phyloP scores from a whole-genome alignment of 1,139 yeast species.

The Magnusiomyces ingens region DNA sequence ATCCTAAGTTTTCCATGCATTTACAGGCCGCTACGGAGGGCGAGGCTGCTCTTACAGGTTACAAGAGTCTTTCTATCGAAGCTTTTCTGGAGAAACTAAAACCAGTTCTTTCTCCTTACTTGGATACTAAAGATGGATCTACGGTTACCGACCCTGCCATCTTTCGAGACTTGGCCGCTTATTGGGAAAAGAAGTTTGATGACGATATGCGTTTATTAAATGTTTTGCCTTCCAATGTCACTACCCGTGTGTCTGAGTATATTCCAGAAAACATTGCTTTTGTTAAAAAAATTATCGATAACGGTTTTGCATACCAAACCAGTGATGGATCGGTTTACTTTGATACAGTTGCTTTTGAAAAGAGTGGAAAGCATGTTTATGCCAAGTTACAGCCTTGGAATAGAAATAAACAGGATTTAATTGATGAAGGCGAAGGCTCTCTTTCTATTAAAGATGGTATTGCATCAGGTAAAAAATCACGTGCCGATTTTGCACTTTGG shows the following conservation, averaged over 20 bases:
- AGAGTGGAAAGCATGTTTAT: conserved; percentile 59
- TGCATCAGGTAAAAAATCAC: conserved; percentile 50
- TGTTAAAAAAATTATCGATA: conserved; percentile 63
- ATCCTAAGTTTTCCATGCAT: conserved; percentile 86
- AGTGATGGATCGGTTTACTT: conserved; percentile 91
- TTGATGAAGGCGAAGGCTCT: conserved; percentile 95
- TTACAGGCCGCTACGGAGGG: conserved; percentile 58
- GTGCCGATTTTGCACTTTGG: conserved; percentile 95
- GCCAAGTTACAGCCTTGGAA: conserved; percentile 99
- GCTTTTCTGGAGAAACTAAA: conserved; percentile 49
- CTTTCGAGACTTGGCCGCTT: conserved; percentile 75
- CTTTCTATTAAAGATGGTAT: conserved; percentile 42
- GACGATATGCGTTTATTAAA: conserved; percentile 80
- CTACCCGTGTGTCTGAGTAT: conserved; percentile 95
- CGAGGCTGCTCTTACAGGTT: conserved; percentile 29
- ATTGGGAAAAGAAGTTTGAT: conserved; percentile 82
- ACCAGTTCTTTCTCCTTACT: conserved; percentile 65
- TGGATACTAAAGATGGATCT: conserved; percentile 68
- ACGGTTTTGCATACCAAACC: conserved; percentile 81
- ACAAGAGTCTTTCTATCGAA: conserved; percentile 25
- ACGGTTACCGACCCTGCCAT: conserved; percentile 77
- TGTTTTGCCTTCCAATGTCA: conserved; percentile 75
- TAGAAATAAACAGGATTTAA: conserved; percentile 76
- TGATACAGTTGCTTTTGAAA: conserved; percentile 78
- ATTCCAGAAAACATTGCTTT: conserved; percentile 83